A percentile compares a stretch with the other conserved stretches of the same genome.
These are phyloP conservation scores for Orbilia blumenaviensis DNA, from an alignment of 2,329 filamentous ascomycete genomes.

Conservation along the genomic window DNA sequence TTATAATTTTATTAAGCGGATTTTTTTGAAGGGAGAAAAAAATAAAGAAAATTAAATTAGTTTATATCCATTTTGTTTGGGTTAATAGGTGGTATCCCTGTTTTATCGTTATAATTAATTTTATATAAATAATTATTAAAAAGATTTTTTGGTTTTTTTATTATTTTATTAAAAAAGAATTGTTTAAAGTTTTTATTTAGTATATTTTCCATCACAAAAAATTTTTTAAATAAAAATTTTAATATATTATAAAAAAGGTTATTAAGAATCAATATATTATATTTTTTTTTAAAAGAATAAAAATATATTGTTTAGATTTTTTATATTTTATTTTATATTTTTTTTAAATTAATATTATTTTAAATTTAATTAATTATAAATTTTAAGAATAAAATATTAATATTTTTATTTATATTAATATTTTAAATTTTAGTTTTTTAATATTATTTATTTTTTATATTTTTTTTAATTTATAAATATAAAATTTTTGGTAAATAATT, in stretches of 20 bases:
- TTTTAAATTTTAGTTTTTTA: background rate
- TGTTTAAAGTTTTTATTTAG: no score
- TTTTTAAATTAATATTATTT: background rate
- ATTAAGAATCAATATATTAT: background rate
- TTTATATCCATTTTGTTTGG: no score
- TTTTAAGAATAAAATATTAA: background rate
- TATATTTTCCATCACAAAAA: no score
- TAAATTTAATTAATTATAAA: background rate
- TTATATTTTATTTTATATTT: background rate
- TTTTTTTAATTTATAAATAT: background rate
- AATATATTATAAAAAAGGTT: background rate
- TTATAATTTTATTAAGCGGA: no score
- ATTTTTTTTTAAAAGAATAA: no score
- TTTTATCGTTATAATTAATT: no score
- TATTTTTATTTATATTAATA: background rate
- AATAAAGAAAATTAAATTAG: no score
- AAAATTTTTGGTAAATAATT: background rate
- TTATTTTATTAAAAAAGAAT: no score
- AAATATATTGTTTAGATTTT: background rate
- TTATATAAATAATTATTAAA: no score
- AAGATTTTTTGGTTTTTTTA: no score
- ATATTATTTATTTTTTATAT: background rate
- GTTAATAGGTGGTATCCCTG: no score
- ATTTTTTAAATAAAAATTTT: background rate
- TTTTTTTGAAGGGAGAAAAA: no score